Evolutionary conservation across 2,329 filamentous ascomycete species (phyloP).

Genomic region (Calonectria henricotiae): DNA sequence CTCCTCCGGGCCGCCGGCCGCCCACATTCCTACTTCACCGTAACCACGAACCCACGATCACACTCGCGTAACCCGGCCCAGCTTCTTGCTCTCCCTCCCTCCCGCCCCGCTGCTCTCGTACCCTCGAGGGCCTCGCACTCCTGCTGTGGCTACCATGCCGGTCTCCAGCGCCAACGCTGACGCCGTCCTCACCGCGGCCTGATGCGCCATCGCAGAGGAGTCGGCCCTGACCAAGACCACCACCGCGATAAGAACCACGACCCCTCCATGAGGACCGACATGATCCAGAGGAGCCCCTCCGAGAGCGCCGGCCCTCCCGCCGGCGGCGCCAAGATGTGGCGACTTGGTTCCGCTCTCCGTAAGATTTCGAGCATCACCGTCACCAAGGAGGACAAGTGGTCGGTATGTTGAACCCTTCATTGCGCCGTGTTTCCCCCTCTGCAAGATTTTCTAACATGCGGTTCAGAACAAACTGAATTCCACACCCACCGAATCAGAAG

Average conservation of each 20-base stretch:
- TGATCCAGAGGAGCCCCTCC: slow-evolving; percentile 55
- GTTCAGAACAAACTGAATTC: slow-evolving; percentile 30
- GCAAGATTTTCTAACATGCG: background rate
- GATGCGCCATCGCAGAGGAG: slow-evolving; percentile 47
- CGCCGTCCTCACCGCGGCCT: slow-evolving; percentile 47
- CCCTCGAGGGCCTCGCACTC: slow-evolving; percentile 45
- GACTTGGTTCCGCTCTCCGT: slow-evolving; percentile 44
- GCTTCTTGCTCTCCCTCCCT: background rate
- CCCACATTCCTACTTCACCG: background rate
- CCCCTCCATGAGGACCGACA: slow-evolving; percentile 44
- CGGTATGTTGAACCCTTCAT: slow-evolving; percentile 32
- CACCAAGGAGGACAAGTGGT: slow-evolving; percentile 44
- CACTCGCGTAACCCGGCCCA: slow-evolving; percentile 11
- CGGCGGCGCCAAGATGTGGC: slow-evolving; percentile 47
- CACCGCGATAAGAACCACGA: slow-evolving; percentile 29
- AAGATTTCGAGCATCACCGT: slow-evolving; percentile 46
- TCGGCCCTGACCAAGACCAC: slow-evolving; percentile 42
- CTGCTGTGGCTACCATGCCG: slow-evolving; percentile 50
- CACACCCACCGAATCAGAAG: slow-evolving; percentile 47
- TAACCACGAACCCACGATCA: background rate
- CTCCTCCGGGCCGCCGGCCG: slow-evolving; percentile 2
- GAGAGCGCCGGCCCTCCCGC: slow-evolving; percentile 48
- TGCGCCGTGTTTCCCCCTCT: background rate
- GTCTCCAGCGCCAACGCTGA: slow-evolving; percentile 48
- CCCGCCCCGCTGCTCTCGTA: slow-evolving; percentile 38